Percentiles rank a stretch among this genome's conserved stretches.
These are phyloP conservation scores for Talaromyces sp. DNA, from an alignment of 2,329 filamentous ascomycete species.

Conservation along the genomic window DNA sequence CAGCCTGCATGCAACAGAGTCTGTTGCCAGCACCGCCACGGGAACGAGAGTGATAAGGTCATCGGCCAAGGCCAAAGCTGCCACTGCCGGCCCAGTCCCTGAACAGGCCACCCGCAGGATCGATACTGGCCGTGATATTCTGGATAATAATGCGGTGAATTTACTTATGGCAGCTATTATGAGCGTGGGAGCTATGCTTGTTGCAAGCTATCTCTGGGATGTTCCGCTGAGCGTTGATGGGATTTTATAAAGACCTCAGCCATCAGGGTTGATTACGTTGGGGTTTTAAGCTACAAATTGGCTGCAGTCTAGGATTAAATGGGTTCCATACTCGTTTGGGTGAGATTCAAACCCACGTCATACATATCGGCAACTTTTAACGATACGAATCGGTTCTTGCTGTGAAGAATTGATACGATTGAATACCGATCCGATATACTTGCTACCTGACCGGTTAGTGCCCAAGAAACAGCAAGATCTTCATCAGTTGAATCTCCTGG, in stretches of 20 bases:
- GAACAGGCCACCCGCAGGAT: slow-evolving; percentile 54
- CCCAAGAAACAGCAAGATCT: neutral
- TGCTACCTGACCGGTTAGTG: neutral
- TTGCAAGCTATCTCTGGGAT: slow-evolving; percentile 36
- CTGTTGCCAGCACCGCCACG: slow-evolving; percentile 22
- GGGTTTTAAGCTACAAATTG: neutral
- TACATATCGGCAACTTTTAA: neutral
- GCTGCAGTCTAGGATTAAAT: neutral
- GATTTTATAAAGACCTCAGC: neutral
- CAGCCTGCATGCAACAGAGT: slow-evolving; percentile 24
- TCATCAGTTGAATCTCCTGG: neutral
- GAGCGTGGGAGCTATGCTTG: slow-evolving; percentile 71
- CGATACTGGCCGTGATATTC: slow-evolving; percentile 65
- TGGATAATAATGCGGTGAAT: slow-evolving; percentile 97
- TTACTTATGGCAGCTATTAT: slow-evolving; percentile 81
- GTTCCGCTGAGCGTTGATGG: slow-evolving; percentile 13
- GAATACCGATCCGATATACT: neutral
- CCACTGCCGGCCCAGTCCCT: slow-evolving; percentile 27
- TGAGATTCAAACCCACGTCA: neutral
- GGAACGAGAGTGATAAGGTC: slow-evolving; percentile 16
- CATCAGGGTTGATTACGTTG: neutral
- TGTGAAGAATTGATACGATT: neutral
- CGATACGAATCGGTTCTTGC: neutral
- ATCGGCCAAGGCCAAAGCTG: slow-evolving; percentile 13
- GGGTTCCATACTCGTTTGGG: neutral